Percentiles rank a stretch among this genome's conserved stretches.
phyloP scores from a whole-genome alignment of 2,329 filamentous ascomycete genomes.

The Epichloe hybrida region DNA sequence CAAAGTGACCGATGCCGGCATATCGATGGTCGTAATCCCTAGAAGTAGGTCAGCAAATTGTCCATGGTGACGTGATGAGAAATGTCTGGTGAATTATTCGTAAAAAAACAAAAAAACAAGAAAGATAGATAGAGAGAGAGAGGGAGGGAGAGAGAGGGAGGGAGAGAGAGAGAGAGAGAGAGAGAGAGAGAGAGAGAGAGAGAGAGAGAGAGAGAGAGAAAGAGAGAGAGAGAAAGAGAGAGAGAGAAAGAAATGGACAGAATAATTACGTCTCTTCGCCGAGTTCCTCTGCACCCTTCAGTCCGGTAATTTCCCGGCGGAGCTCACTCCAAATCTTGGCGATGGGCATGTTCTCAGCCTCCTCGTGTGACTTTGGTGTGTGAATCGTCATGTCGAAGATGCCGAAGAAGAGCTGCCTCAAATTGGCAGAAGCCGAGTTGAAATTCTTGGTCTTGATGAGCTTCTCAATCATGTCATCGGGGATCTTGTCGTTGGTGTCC shows the following conservation, averaged over 20 bases:
- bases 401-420: conserved; percentile 67
- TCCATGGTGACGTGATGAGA: no score
- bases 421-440: conserved; percentile 66
- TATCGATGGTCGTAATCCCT: conserved; percentile 64
- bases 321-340: conserved; percentile 59
- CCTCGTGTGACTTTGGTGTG: conserved; percentile 53
- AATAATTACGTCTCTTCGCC: conserved; percentile 39
- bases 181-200: no score
- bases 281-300: conserved; percentile 59
- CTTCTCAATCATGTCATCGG: conserved; percentile 60
- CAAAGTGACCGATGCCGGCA: conserved; percentile 69
- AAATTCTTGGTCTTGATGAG: conserved; percentile 68
- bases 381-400: conserved; percentile 78
- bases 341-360: conserved; percentile 51
- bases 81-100: no score
- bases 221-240: no score
- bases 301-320: conserved; percentile 54
- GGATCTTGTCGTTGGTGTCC: conserved; percentile 54
- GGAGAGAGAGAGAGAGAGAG: no score
- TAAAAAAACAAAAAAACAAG: background rate
- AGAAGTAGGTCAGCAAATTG: conserved; percentile 13
- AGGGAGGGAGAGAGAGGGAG: no score
- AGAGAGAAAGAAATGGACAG: background rate
- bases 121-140: no score
- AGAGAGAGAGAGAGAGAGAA: no score